Evolutionary conservation across 768 basidiomycete genomes (phyloP).

Genomic region (Mycena amicta): DNA sequence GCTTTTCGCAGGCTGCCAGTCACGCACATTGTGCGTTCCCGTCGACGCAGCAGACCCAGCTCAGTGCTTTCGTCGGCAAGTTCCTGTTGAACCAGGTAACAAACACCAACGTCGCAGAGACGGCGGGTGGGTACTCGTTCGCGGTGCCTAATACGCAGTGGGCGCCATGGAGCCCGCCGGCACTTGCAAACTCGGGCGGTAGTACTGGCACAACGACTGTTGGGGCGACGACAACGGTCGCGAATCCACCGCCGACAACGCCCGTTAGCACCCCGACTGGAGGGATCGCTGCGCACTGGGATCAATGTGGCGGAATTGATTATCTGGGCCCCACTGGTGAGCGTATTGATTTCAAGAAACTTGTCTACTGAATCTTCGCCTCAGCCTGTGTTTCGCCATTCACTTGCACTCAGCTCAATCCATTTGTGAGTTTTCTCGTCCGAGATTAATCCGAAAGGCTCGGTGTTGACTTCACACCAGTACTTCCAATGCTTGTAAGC

Average conservation of each 20-base stretch:
- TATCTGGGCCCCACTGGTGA: background rate
- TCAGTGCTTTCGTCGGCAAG: constrained; percentile 58
- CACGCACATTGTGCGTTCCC: constrained; percentile 62
- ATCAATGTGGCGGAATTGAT: constrained; percentile 9
- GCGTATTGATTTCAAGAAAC: background rate
- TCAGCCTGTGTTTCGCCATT: background rate
- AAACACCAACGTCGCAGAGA: constrained; percentile 50
- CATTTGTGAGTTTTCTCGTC: background rate
- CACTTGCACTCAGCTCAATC: background rate
- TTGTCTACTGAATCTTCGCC: background rate
- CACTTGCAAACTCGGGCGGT: too few relatives aligned
- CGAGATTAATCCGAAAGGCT: too few relatives aligned
- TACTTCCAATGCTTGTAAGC: too few relatives aligned
- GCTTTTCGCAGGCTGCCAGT: constrained; percentile 55
- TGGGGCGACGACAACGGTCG: background rate
- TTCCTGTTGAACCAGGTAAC: constrained; percentile 52
- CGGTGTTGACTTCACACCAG: too few relatives aligned
- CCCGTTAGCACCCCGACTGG: background rate
- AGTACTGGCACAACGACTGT: background rate
- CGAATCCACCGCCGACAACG: background rate
- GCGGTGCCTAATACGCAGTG: constrained; percentile 23
- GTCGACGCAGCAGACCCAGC: constrained; percentile 40
- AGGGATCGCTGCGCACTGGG: constrained; percentile 10
- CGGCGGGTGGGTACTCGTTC: constrained; percentile 38
- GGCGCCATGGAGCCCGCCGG: constrained; percentile 17